A percentile compares a stretch with the other conserved stretches of the same genome.
Conservation (phyloP, 768 basidiomycete species). For the Pleurotus pulmonarius region DNA sequence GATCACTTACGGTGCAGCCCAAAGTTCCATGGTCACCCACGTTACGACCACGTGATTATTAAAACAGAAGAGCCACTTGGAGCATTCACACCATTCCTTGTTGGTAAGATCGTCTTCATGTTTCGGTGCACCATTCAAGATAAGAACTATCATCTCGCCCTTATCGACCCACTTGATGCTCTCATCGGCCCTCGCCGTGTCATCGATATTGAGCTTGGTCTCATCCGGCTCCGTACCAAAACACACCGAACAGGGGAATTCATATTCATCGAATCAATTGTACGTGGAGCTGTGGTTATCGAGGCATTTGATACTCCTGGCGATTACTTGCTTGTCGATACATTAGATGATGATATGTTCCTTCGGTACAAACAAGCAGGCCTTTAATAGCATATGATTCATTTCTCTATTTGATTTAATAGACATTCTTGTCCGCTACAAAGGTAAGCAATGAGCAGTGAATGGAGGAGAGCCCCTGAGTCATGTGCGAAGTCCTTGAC, state of each 20-base stretch:
- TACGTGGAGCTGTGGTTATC: slow-evolving; percentile 22
- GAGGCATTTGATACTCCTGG: slow-evolving; percentile 13
- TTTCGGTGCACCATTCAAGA: slow-evolving; percentile 12
- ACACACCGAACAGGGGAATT: slow-evolving; percentile 11
- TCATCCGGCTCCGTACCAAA: slow-evolving; percentile 13
- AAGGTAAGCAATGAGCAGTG: too few species aligned
- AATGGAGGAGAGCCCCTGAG: too few species aligned
- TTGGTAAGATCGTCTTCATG: slow-evolving; percentile 18
- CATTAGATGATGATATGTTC: slow-evolving; percentile 25
- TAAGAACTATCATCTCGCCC: slow-evolving; percentile 11
- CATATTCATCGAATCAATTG: slow-evolving; percentile 23
- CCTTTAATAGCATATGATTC: too few species aligned
- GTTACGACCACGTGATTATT: slow-evolving; percentile 25
- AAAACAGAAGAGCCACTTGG: slow-evolving; percentile 8
- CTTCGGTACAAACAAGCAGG: neutral
- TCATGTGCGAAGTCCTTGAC: too few species aligned
- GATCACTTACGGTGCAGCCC: slow-evolving; percentile 28
- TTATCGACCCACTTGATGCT: slow-evolving; percentile 18
- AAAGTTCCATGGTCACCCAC: slow-evolving; percentile 18
- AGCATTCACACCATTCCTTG: slow-evolving; percentile 7
- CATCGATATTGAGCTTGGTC: slow-evolving; percentile 20
- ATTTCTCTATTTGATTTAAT: too few species aligned
- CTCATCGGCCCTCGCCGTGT: slow-evolving; percentile 1
- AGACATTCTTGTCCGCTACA: too few species aligned
- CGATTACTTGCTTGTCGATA: slow-evolving; percentile 22